Base-by-base conservation (phyloP, 345 rosid genomes). In the Gossypium arboreum region DNA sequence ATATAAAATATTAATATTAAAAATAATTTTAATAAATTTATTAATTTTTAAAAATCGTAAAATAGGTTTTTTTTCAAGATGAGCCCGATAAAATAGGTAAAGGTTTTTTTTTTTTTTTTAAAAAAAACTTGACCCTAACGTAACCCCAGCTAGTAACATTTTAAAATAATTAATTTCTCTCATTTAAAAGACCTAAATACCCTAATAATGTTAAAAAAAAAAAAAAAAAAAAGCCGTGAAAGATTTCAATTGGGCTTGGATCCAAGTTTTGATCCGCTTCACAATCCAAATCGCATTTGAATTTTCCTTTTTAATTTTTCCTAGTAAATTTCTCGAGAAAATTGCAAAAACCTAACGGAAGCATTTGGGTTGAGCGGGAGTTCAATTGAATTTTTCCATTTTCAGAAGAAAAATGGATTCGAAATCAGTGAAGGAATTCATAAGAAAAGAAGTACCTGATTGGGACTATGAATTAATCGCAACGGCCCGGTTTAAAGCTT, bases 401-500 rank as follows among this genome's bases (percentile, higher is more conserved):
- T 50, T 3, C 22, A 11, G 18, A 20, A 2, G 68, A 62, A 66
- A 34, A 68, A 90, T 89, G 91, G 89, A 84, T 68, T 77, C 66
- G 41, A 79, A 62, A 13, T 68, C 83, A 5, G 81, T 84, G 50
- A 81, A 62, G 55, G 91, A 91, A 63, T 88, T 88, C 75, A 75
- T 91, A 72, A 76, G 80, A 63, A 75, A 81, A 66, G 91, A 94
- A 84, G 91, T 91, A 27, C 83, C 90, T 25, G 93, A 92, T 78
- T 92, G 97, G 97, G 97, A 89, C 78, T 94, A 92, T 47, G 95
- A 92, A 48, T 82, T 86, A 10, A 79, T 84, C 16, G 84, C 97
- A 56, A 87, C 79, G 22, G 93, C 98, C 44, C 86, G 98, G 50
- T 94, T 90, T 87, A 92, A 94, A 76, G 97, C 93, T 7, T 94